Base-by-base conservation (phyloP, 805 yeast species). In the Yamadazyma akitaensis region DNA sequence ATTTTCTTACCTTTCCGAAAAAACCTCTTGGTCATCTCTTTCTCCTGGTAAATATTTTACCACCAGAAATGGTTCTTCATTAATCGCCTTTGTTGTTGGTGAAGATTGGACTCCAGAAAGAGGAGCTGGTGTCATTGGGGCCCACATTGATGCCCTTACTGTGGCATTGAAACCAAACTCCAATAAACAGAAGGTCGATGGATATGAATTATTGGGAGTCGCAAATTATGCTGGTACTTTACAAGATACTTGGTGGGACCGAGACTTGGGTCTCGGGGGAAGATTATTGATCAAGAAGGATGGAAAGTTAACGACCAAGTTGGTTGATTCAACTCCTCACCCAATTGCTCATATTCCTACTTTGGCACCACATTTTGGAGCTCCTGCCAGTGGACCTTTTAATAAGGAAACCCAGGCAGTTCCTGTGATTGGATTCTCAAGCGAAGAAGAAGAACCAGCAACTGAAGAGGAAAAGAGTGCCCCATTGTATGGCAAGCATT, bases 401-500 rank as follows among this genome's bases (percentile, higher is more conserved):
- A 68, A 71, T 45, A 49, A 51, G 44, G 75, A 72, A 48, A 67
- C 73, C 2, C 61, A 67, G 45, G 61, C 64, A 54, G 71, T 67
- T 11, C 76, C 76, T 0, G 66, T 72, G 6, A 50, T 69, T 45
- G 73, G 72, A 1, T 62, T 40, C 28, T 42, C 52, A 5, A 59
- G 54, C 2, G 71, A 67, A 14, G 67, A 61, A 10, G 70, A 63
- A 40, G 70, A 59, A n/a, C 70, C 75, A 38, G 77, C 84, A 25
- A 76, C 83, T 7, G 83, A 77, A 11, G 81, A 77, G 40, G 88
- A 83, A 60, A 73, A 77, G 61, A 60, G 63, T 25, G 72, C 86
- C n/a, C 90, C 90, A 14, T 68, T 87, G 49, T 74, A 65, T 56
- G 89, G 83, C 17, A 80, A 80, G 55, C 96, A 88, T 65, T 72